Percentiles rank a stretch among this genome's conserved stretches.
Evolutionary conservation across 805 yeast species (phyloP).

Genomic region (Tetrapisispora namnaoensis): DNA sequence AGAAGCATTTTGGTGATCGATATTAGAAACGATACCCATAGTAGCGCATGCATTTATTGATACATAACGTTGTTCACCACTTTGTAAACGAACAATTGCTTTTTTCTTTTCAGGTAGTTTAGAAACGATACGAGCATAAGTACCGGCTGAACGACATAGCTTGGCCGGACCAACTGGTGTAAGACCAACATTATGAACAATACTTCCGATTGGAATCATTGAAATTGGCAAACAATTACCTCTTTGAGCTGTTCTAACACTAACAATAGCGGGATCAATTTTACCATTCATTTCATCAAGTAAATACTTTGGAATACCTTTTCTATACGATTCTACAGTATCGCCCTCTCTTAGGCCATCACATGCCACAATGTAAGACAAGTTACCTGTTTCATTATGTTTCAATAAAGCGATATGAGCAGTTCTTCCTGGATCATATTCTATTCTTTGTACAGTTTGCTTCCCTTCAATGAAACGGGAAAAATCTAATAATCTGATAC

Average conservation of each 20-base stretch:
- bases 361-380: conserved; percentile 79
- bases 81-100: conserved; percentile 73
- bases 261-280: conserved; percentile 82
- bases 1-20: conserved; percentile 79
- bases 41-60: conserved; percentile 85
- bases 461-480: conserved; percentile 56
- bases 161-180: conserved; percentile 70
- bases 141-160: conserved; percentile 88
- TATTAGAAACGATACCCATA: conserved; percentile 83
- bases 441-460: conserved; percentile 77
- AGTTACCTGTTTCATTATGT: conserved; percentile 48
- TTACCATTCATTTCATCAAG: conserved; percentile 81
- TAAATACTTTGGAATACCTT: conserved; percentile 73
- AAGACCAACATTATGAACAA: conserved; percentile 80
- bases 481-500: conserved; percentile 77
- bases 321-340: conserved; percentile 75
- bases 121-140: conserved; percentile 80
- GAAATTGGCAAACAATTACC: conserved; percentile 91
- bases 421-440: conserved; percentile 90
- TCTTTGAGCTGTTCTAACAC: conserved; percentile 77
- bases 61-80: conserved; percentile 91
- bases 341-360: conserved; percentile 93
- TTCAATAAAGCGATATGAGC: conserved; percentile 84
- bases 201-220: conserved; percentile 91
- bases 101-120: conserved; percentile 59